These are phyloP conservation scores for Amanita polypyramis DNA, from an alignment of 768 basidiomycete species.

Conservation along the genomic window DNA sequence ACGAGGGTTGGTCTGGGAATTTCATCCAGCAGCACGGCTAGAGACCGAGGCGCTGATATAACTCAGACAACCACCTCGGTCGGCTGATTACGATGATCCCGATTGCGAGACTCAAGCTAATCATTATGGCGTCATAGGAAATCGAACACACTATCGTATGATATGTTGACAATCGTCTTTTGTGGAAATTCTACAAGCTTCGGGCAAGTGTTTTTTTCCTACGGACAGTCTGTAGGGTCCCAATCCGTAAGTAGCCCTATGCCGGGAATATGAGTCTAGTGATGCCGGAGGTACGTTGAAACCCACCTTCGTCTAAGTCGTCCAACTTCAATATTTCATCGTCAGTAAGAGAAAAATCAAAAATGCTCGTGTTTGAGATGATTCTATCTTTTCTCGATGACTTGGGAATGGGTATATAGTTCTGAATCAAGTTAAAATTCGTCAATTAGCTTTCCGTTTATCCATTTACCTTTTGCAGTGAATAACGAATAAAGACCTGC, in stretches of 20 bases:
- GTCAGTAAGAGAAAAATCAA: slow-evolving; percentile 44
- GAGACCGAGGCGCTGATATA: not conserved
- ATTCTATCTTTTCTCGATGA: slow-evolving; percentile 45
- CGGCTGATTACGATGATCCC: not conserved
- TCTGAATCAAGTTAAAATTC: slow-evolving; percentile 19
- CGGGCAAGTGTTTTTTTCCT: not conserved
- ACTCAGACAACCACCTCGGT: not conserved
- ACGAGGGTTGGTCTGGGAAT: slow-evolving; percentile 4
- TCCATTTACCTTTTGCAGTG: slow-evolving; percentile 56
- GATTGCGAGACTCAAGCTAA: not conserved
- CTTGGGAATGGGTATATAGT: slow-evolving; percentile 59
- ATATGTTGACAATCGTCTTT: not conserved
- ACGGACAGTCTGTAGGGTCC: slow-evolving; percentile 19
- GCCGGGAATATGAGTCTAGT: slow-evolving; percentile 17
- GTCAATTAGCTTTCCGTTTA: not conserved
- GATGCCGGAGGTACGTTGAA: slow-evolving; percentile 19
- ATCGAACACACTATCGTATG: not conserved
- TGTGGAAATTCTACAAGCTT: not conserved
- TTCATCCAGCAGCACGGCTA: slow-evolving; percentile 4
- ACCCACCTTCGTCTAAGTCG: slow-evolving; percentile 25
- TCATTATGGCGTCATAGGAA: not conserved
- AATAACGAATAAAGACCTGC: slow-evolving; percentile 60
- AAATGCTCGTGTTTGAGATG: slow-evolving; percentile 47
- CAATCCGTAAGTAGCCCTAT: slow-evolving; percentile 33
- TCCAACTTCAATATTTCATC: slow-evolving; percentile 43